Evolutionary conservation across 2,329 filamentous ascomycete species (phyloP).

Genomic region (Mycosphaerella sp.): DNA sequence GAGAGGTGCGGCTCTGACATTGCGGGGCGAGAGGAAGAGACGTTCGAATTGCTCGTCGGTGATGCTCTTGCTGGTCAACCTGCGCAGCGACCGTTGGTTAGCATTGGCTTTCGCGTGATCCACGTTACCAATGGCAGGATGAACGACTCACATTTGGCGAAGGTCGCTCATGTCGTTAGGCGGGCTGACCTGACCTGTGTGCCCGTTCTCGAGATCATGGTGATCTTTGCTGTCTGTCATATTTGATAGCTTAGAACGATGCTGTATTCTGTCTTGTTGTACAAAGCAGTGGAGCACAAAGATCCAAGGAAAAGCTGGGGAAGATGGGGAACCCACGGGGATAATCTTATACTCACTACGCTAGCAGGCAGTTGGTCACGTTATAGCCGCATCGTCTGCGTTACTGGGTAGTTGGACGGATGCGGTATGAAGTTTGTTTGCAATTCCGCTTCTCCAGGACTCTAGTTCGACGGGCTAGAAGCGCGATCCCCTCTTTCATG

Average conservation of each 20-base stretch:
- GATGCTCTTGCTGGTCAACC: conserved; percentile 21
- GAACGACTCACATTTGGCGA: conserved; percentile 4
- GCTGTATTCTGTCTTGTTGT: background rate
- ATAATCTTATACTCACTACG: background rate
- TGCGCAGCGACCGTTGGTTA: background rate
- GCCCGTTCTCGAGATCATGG: background rate
- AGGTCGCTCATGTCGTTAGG: background rate
- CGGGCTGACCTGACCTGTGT: background rate
- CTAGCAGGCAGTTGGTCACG: background rate
- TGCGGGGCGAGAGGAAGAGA: conserved; percentile 23
- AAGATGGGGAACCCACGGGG: conserved; percentile 1
- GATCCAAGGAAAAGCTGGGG: background rate
- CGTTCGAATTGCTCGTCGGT: conserved; percentile 26
- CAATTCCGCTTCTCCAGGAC: background rate
- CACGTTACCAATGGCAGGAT: background rate
- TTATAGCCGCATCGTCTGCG: background rate
- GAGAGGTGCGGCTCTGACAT: conserved; percentile 13
- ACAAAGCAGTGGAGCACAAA: background rate
- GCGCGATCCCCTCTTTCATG: background rate
- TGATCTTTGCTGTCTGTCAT: background rate
- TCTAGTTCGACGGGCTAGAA: background rate
- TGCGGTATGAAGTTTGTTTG: background rate
- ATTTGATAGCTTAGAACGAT: background rate
- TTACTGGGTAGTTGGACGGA: too few relatives aligned
- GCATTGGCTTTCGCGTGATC: background rate